Evolutionary conservation across 306 rosid genomes (phyloP), one percentile per base, ranked within the genome.

Genomic region (Cicer judaicum): DNA sequence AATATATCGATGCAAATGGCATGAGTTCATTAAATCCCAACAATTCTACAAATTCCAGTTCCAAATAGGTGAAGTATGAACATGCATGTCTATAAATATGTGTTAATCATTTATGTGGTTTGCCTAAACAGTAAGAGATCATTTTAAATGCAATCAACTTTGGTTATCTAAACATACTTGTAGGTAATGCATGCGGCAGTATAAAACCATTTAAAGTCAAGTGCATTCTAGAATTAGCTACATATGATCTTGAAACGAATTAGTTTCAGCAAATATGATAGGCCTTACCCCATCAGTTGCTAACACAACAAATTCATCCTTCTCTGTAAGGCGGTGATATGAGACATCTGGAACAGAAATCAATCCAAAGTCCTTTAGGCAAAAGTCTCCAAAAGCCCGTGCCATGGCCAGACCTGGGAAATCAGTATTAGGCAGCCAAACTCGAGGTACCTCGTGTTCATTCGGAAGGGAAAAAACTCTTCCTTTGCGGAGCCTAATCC

Each of bases 381-480:
- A 91, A 79, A 89, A 89, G 80, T 93, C 98, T 84, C 98, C 98
- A 77, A 91, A 91, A 55, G 97, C 98, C 73, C 98, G 88, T 14
- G 97, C 89, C 98, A 93, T 93, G 15, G 98, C 98, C 62, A 93
- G 98, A 38, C 98, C 98, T 40, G 98, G 98, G 75, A 89, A 88
- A 71, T 93, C 86, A 75, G 78, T 54, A 80, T 89, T 83, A 18
- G 98, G 98, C 75, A 93, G 81, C 98, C 98, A 93, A 81, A 93
- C 98, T 49, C 98, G 89, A 78, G 79, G 10, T 60, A 88, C 88
- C 8, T 87, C 91, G 19, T 93, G 98, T 79, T 93, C 98, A 46
- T 83, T 82, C 43, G 65, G 88, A 64, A 93, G 92, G 57, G 96
- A 83, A 79, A 93, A 93, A 39, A 93, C 92, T 57, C 98, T 88